Percentiles rank a stretch among this genome's conserved stretches.
Conservation (phyloP, 768 basidiomycete species). For the Coprinopsis strossmayeri region DNA sequence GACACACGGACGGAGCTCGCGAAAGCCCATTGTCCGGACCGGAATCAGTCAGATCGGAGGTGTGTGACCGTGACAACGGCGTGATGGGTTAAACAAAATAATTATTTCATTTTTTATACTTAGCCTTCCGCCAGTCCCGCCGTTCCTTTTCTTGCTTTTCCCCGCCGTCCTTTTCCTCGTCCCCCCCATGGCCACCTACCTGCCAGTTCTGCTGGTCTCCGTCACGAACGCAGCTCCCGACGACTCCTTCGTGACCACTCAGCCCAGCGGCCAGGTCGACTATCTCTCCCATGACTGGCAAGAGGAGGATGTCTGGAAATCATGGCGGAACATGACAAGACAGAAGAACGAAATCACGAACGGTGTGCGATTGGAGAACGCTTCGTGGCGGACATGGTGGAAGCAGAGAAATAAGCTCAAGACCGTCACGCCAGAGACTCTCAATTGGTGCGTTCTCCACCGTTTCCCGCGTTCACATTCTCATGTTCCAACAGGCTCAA, state of each 20-base stretch:
- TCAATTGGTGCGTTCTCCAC: slow-evolving; percentile 77
- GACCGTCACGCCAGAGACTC: slow-evolving; percentile 92
- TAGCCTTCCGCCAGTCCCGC: slow-evolving; percentile 10
- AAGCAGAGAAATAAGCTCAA: slow-evolving; percentile 95
- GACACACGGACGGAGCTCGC: too few relatives aligned
- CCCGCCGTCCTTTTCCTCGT: slow-evolving; percentile 11
- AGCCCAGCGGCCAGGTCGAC: slow-evolving; percentile 92
- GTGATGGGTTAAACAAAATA: too few relatives aligned
- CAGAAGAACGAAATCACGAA: slow-evolving; percentile 99
- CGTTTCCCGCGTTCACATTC: slow-evolving; percentile 8
- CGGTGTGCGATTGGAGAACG: slow-evolving; percentile 92
- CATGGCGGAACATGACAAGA: slow-evolving; percentile 97
- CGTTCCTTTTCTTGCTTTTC: slow-evolving; percentile 5
- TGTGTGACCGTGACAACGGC: too few relatives aligned
- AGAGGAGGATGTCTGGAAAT: slow-evolving; percentile 97
- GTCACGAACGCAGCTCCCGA: slow-evolving; percentile 58
- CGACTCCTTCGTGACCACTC: slow-evolving; percentile 75
- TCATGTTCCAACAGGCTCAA: slow-evolving; percentile 69
- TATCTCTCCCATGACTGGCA: slow-evolving; percentile 97
- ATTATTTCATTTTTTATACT: slow-evolving; percentile 6
- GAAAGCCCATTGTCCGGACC: too few relatives aligned
- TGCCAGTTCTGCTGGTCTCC: slow-evolving; percentile 64
- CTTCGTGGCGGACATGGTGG: slow-evolving; percentile 99
- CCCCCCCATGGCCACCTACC: slow-evolving; percentile 50
- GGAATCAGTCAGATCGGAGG: too few relatives aligned